A percentile compares a stretch with the other conserved stretches of the same genome.
Evolutionary conservation across 2,329 filamentous ascomycete genomes (phyloP).

Genomic region (Periconia sp.): DNA sequence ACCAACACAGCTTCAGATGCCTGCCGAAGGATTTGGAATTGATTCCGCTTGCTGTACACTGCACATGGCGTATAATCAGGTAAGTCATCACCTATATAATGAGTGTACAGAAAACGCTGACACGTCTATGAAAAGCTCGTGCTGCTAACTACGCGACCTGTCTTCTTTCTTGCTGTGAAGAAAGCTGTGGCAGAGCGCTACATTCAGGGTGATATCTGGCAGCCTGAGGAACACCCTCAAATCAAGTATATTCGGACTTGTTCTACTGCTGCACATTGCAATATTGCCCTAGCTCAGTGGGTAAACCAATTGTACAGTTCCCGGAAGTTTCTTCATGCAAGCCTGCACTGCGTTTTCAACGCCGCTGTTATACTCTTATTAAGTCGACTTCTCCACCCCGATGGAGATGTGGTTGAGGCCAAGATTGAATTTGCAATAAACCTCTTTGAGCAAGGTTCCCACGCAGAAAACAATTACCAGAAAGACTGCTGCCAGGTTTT

Average conservation of each 20-base stretch:
- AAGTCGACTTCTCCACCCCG: conserved; percentile 21
- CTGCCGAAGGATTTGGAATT: conserved; percentile 8
- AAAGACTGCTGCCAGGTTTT: conserved; percentile 30
- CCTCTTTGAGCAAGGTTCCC: conserved; percentile 28
- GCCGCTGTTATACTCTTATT: conserved; percentile 32
- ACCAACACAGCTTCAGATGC: conserved; percentile 18
- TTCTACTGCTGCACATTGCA: conserved; percentile 24
- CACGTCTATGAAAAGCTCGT: conserved; percentile 18
- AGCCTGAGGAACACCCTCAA: conserved; percentile 17
- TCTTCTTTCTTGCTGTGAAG: conserved; percentile 31
- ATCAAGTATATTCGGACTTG: conserved; percentile 20
- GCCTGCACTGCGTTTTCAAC: conserved; percentile 36
- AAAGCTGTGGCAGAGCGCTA: conserved; percentile 26
- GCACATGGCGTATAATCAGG: conserved; percentile 32
- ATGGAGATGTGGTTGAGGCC: conserved; percentile 1
- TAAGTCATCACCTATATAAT: not conserved
- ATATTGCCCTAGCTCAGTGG: conserved; percentile 24
- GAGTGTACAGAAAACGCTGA: not conserved
- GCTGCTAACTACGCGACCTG: conserved; percentile 30
- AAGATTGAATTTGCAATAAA: conserved; percentile 30
- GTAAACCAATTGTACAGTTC: conserved; percentile 10
- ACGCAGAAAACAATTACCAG: conserved; percentile 30
- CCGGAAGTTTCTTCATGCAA: conserved; percentile 26
- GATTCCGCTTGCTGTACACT: conserved; percentile 29
- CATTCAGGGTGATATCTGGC: conserved; percentile 15